A percentile compares a stretch with the other conserved stretches of the same genome.
These are phyloP conservation scores for Beauveria brongniartii DNA, from an alignment of 2,329 filamentous ascomycete genomes.

Conservation along the genomic window DNA sequence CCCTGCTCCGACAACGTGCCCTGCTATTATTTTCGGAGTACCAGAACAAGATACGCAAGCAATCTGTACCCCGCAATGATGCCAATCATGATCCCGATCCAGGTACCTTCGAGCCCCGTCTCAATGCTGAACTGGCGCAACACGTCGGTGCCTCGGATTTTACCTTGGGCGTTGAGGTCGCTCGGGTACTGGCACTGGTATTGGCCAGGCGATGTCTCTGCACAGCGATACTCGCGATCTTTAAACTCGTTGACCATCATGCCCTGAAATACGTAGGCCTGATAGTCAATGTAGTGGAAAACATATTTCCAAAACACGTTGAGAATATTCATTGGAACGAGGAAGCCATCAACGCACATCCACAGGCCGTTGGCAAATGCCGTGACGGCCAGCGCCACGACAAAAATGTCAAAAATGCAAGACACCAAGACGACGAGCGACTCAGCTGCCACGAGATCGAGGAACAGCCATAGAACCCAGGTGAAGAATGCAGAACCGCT, in stretches of 20 bases:
- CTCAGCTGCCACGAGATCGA: slow-evolving; percentile 75
- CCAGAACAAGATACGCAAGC: slow-evolving; percentile 14
- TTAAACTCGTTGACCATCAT: slow-evolving; percentile 91
- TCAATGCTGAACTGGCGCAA: slow-evolving; percentile 62
- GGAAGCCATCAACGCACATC: slow-evolving; percentile 81
- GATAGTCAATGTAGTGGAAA: slow-evolving; percentile 85
- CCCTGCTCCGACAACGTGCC: not conserved
- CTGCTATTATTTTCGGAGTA: not conserved
- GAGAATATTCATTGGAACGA: slow-evolving; percentile 62
- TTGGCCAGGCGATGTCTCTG: slow-evolving; percentile 19
- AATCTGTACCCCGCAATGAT: slow-evolving; percentile 67
- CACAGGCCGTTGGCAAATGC: slow-evolving; percentile 84
- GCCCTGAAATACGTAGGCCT: slow-evolving; percentile 77
- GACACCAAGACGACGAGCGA: slow-evolving; percentile 72
- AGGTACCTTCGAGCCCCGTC: slow-evolving; percentile 63
- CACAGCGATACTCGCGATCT: slow-evolving; percentile 55
- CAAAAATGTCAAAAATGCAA: slow-evolving; percentile 68
- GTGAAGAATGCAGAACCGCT: slow-evolving; percentile 60
- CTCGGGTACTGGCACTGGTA: slow-evolving; percentile 68
- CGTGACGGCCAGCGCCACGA: slow-evolving; percentile 68
- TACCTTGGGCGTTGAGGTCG: slow-evolving; percentile 53
- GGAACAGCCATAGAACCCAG: slow-evolving; percentile 77
- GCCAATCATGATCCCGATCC: slow-evolving; percentile 66
- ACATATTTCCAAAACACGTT: slow-evolving; percentile 83
- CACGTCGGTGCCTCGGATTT: slow-evolving; percentile 64